Evolutionary conservation across 2,329 filamentous ascomycete species (phyloP), one percentile per base, ranked within the genome.

Genomic region (Plenodomus tracheiphilus): DNA sequence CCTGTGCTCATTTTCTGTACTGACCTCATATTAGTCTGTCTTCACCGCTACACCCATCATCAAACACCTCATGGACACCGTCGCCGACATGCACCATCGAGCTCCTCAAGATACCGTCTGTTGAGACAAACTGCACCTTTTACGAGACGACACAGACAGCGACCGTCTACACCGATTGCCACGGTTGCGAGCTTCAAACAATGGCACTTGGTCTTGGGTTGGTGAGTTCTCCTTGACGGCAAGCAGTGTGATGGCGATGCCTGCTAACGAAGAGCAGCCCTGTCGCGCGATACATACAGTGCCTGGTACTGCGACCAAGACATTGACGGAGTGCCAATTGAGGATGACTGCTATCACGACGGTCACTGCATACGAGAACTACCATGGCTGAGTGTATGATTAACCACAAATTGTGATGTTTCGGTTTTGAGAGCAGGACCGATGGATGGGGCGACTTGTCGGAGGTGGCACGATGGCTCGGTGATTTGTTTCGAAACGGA

Each of bases 101-200:
- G 7, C 41, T 64, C 4, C 37, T 64, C 8, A 55, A 53, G 25
- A 28, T 39, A n/a, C 65, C 66, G 1, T 52, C 58, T 0, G 44
- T 62, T 17, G 42, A 47, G 5, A 44, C 30, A 1, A 44, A 59
- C 20, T 69, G 66, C 45, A 69, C 64, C 4, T 61, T 63, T 9
- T 55, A 58, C 37, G 43, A 51, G 15, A 51, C 47, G 8, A 68
- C 65, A 3, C 46, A 42, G 15, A 70, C 66, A 0, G 37, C 37
- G 8, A 70, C 66, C 4, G 46, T 43, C 2, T 66, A 62, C n/a
- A 64, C 55, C 2, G 55, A 69, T 11, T 71, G 68, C 18, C 52
- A 53, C 7, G 62, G 64, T 15, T 70, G 66, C 39, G 50, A 35
- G 3, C 19, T 70, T 20, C 10, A 42, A 10, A 66, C 58, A 2